A percentile compares a stretch with the other conserved stretches of the same genome.
These are phyloP conservation scores for Zygoascus sp. DNA, from an alignment of 1,139 yeast genomes.

Conservation along the genomic window DNA sequence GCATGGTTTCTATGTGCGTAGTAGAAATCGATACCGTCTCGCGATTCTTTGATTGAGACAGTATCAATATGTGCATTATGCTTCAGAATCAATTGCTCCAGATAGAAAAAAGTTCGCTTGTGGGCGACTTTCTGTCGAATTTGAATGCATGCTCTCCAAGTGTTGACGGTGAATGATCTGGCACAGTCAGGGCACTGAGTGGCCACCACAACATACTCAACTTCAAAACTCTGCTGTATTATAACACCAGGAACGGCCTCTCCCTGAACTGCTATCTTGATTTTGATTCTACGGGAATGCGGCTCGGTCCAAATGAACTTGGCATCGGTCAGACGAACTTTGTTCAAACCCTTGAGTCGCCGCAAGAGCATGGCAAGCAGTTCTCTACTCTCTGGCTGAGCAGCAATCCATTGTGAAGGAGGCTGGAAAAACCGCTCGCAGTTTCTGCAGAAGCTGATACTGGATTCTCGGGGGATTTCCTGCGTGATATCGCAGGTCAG, in stretches of 20 bases:
- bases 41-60: constrained; percentile 83
- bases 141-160: constrained; percentile 97
- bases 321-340: constrained; percentile 89
- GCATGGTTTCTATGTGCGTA: constrained; percentile 90
- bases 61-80: constrained; percentile 96
- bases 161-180: constrained; percentile 87
- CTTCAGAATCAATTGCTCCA: constrained; percentile 89
- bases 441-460: constrained; percentile 88
- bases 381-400: constrained; percentile 89
- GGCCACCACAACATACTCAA: constrained; percentile 88
- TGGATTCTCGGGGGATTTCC: constrained; percentile 94
- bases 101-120: constrained; percentile 88
- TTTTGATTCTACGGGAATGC: constrained; percentile 89
- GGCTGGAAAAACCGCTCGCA: constrained; percentile 96
- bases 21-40: constrained; percentile 93
- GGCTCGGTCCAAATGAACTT: constrained; percentile 98
- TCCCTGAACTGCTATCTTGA: constrained; percentile 92
- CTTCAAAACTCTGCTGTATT: constrained; percentile 92
- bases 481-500: constrained; percentile 90
- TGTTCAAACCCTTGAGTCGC: constrained; percentile 80
- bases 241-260: constrained; percentile 80
- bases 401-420: constrained; percentile 88
- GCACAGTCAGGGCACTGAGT: constrained; percentile 99
- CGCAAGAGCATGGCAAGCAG: constrained; percentile 84
- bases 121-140: constrained; percentile 96